Conservation (phyloP, 202 grass and related monocot species). For the Schoenoplectus triqueter region DNA sequence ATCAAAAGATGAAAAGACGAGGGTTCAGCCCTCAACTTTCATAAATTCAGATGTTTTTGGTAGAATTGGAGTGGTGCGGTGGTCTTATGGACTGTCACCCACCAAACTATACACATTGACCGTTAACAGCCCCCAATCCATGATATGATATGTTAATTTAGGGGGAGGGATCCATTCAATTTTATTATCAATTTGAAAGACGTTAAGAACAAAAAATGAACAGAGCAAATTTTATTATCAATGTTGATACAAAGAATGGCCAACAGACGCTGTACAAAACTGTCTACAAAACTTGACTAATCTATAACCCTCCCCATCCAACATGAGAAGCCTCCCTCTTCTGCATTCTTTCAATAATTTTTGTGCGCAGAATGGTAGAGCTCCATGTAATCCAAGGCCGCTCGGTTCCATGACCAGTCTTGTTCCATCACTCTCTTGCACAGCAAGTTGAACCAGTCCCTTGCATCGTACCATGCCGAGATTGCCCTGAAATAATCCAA, state of each 20-base stretch:
- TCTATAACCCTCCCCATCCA: background rate
- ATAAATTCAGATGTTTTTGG: too few species aligned
- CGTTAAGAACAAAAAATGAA: background rate
- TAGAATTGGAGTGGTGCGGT: too few species aligned
- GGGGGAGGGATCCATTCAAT: too few species aligned
- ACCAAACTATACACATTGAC: too few species aligned
- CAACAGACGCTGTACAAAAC: constrained; percentile 15
- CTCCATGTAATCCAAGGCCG: constrained; percentile 88
- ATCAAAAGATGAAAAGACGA: too few species aligned
- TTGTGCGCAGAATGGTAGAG: constrained; percentile 82
- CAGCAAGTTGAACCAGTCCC: constrained; percentile 64
- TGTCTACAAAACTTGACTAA: constrained; percentile 27
- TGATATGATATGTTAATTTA: too few species aligned
- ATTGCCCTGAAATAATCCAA: constrained; percentile 65
- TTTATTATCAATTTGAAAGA: background rate
- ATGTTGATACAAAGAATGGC: constrained; percentile 14
- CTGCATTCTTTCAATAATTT: constrained; percentile 36
- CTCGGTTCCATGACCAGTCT: constrained; percentile 98
- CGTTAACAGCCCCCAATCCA: too few species aligned
- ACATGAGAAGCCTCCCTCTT: background rate
- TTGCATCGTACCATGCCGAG: constrained; percentile 64
- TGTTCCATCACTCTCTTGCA: constrained; percentile 96
- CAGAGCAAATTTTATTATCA: constrained; percentile 1
- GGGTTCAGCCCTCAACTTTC: too few species aligned
- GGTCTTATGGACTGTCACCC: too few species aligned